phyloP scores from a whole-genome alignment of 148 eudicot species.

The Nepenthes mirabilis region DNA sequence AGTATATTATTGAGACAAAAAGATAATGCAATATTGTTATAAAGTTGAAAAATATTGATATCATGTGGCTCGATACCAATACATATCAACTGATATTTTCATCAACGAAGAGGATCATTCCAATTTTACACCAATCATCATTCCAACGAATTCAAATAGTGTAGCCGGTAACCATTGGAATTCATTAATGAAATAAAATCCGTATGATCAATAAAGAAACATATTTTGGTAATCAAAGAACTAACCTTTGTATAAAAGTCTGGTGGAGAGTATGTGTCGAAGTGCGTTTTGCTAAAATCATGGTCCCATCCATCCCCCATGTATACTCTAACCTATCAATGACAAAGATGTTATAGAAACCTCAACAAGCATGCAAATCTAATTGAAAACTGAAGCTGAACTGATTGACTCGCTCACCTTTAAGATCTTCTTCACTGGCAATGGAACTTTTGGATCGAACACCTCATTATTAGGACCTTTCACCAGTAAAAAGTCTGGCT shows the following conservation, averaged over 20 bases:
- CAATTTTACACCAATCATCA: no score
- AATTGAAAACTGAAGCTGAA: slow-evolving; percentile 1
- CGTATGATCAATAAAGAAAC: no score
- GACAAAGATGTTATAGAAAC: neutral
- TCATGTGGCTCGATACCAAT: no score
- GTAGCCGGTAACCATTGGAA: neutral
- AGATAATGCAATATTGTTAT: no score
- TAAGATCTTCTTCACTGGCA: slow-evolving; percentile 43
- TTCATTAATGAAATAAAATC: neutral
- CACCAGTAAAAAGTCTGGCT: slow-evolving; percentile 57
- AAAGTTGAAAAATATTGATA: no score
- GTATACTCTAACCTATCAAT: slow-evolving; percentile 49
- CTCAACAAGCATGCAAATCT: neutral
- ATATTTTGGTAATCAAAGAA: neutral
- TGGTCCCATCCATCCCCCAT: slow-evolving; percentile 81
- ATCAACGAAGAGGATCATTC: no score
- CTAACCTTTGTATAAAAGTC: slow-evolving; percentile 80
- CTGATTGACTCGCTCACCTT: slow-evolving; percentile 22
- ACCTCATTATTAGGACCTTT: slow-evolving; percentile 36
- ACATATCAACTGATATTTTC: no score
- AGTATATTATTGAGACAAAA: no score
- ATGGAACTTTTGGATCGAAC: slow-evolving; percentile 42
- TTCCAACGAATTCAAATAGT: no score
- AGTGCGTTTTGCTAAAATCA: slow-evolving; percentile 70
- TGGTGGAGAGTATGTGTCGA: slow-evolving; percentile 75